Conservation (phyloP, 2,329 filamentous ascomycete species). For the Microdochium trichocladiopsis region DNA sequence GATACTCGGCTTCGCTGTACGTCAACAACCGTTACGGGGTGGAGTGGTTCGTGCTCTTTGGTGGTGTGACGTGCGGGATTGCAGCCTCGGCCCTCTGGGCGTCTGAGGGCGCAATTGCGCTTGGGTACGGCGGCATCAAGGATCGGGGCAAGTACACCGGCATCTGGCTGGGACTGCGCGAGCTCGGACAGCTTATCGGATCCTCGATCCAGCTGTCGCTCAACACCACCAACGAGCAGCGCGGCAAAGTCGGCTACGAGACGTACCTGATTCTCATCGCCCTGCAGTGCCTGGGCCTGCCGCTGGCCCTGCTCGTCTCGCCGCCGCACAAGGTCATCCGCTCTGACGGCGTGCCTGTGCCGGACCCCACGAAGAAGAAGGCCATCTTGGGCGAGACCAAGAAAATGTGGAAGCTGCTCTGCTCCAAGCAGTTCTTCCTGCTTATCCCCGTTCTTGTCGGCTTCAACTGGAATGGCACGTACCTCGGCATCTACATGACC, state of each 20-base stretch:
- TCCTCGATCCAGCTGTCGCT: constrained; percentile 17
- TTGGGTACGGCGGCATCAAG: constrained; percentile 36
- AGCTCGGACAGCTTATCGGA: constrained; percentile 45
- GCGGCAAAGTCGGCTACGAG: constrained; percentile 17
- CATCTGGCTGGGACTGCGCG: constrained; percentile 45
- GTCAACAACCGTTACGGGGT: constrained; percentile 21
- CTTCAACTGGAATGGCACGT: constrained; percentile 43
- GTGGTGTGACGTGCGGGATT: constrained; percentile 22
- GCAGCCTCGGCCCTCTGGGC: constrained; percentile 31
- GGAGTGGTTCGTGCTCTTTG: constrained; percentile 25
- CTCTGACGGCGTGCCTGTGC: constrained; percentile 23
- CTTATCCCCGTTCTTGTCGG: constrained; percentile 40
- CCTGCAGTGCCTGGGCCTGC: constrained; percentile 36
- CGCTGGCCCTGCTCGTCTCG: constrained; percentile 34
- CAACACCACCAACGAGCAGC: constrained; percentile 25
- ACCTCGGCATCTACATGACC: constrained; percentile 43
- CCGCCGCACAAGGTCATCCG: constrained; percentile 36
- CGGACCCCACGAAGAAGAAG: constrained; percentile 26
- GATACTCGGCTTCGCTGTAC: constrained; percentile 17
- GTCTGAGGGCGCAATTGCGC: constrained; percentile 29
- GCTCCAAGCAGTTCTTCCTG: constrained; percentile 35
- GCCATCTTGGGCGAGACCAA: constrained; percentile 26
- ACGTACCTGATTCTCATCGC: constrained; percentile 30
- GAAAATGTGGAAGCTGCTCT: constrained; percentile 29
- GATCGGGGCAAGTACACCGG: constrained; percentile 38